Evolutionary conservation across 2,329 filamentous ascomycete species (phyloP).

Genomic region (Ceratocystis lukuohia): DNA sequence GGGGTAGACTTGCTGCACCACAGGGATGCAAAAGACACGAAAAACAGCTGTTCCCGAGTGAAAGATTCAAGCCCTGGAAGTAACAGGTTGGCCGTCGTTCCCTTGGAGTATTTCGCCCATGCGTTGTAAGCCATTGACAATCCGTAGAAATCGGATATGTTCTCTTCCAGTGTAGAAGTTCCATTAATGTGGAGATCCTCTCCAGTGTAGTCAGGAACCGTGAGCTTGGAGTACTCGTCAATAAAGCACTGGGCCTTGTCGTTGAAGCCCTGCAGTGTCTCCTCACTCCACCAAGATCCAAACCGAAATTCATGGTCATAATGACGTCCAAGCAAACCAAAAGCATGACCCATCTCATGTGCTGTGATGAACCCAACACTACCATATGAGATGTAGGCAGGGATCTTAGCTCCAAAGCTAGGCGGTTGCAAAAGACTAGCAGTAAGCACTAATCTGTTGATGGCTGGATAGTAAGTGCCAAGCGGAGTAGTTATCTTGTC

Average conservation of each 20-base stretch:
- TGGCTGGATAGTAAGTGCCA: slow-evolving; percentile 49
- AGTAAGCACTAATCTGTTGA: slow-evolving; percentile 57
- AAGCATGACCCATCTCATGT: slow-evolving; percentile 57
- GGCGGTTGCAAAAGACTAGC: slow-evolving; percentile 59
- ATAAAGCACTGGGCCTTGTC: slow-evolving; percentile 51
- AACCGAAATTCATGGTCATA: slow-evolving; percentile 53
- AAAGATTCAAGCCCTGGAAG: slow-evolving; percentile 50
- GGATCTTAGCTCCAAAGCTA: slow-evolving; percentile 48
- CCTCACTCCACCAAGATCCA: slow-evolving; percentile 53
- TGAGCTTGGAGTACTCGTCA: slow-evolving; percentile 48
- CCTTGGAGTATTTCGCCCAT: slow-evolving; percentile 46
- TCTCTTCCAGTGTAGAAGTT: slow-evolving; percentile 50
- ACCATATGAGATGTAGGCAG: slow-evolving; percentile 53
- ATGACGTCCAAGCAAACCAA: slow-evolving; percentile 52
- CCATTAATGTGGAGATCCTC: slow-evolving; percentile 42
- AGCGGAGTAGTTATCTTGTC: slow-evolving; percentile 51
- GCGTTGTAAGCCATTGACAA: slow-evolving; percentile 48
- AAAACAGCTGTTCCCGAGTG: slow-evolving; percentile 56
- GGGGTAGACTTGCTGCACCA: slow-evolving; percentile 49
- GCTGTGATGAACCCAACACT: slow-evolving; percentile 53
- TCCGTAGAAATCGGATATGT: slow-evolving; percentile 59
- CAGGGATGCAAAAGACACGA: slow-evolving; percentile 48
- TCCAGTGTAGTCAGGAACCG: not conserved
- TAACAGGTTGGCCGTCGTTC: slow-evolving; percentile 34
- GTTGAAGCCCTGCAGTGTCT: slow-evolving; percentile 44